Conservation (phyloP, 1,284 basidiomycete species). For the Apiotrichum montevideense region DNA sequence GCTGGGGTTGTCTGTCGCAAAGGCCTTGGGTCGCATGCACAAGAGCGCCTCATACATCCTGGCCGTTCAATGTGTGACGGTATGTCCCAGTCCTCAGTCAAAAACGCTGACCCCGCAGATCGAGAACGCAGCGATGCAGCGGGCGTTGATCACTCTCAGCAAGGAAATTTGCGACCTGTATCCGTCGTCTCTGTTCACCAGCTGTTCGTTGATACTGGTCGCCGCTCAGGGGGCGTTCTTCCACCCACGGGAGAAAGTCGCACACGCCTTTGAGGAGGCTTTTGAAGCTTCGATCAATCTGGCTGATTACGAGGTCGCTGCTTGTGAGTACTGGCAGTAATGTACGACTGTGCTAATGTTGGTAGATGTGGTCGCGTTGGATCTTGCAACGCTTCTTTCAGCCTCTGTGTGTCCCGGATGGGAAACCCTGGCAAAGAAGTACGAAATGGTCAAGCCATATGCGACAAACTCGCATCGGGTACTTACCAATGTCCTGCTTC, state of each 20-base stretch:
- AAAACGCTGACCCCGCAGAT: not conserved
- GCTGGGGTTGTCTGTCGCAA: constrained; percentile 21
- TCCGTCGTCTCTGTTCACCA: constrained; percentile 15
- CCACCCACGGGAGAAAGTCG: constrained; percentile 7
- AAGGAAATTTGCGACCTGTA: constrained; percentile 7
- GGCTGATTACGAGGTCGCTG: constrained; percentile 28
- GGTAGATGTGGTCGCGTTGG: constrained; percentile 21
- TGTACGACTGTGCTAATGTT: too few species aligned
- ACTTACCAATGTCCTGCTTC: constrained; percentile 21
- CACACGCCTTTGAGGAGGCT: constrained; percentile 1
- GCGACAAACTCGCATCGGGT: constrained; percentile 10
- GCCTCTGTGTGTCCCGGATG: constrained; percentile 8
- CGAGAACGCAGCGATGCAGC: constrained; percentile 10
- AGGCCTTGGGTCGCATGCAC: constrained; percentile 12
- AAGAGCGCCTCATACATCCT: constrained; percentile 23
- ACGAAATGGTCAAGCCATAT: constrained; percentile 21
- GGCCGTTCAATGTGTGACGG: constrained; percentile 15
- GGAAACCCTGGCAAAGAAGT: constrained; percentile 11
- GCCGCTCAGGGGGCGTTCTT: constrained; percentile 12
- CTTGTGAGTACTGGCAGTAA: constrained; percentile 13
- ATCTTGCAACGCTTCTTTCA: constrained; percentile 16
- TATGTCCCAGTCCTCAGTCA: constrained; percentile 2
- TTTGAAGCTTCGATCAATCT: constrained; percentile 20
- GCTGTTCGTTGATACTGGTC: constrained; percentile 13
- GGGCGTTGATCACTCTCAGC: constrained; percentile 9